A percentile compares a stretch with the other conserved stretches of the same genome.
Evolutionary conservation across 2,329 filamentous ascomycete species (phyloP).

Genomic region (Cadophora luteo-olivacea): DNA sequence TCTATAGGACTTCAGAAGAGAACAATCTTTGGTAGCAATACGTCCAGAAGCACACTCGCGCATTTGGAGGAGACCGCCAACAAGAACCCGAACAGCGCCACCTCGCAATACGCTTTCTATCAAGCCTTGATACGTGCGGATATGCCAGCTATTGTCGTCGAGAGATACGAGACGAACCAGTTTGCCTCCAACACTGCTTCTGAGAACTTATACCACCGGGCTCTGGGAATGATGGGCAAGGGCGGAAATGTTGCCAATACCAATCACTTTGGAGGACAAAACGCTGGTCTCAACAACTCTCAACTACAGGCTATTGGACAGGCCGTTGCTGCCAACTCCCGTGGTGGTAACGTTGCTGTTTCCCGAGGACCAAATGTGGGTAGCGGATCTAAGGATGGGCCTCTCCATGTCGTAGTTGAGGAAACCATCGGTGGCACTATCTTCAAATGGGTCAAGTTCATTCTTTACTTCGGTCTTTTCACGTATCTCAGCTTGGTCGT

Average conservation of each 20-base stretch:
- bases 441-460: slow-evolving; percentile 92
- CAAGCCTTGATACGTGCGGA: slow-evolving; percentile 88
- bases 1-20: slow-evolving; percentile 34
- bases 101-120: slow-evolving; percentile 93
- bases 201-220: slow-evolving; percentile 81
- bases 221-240: slow-evolving; percentile 68
- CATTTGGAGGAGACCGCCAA: slow-evolving; percentile 92
- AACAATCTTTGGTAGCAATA: slow-evolving; percentile 38
- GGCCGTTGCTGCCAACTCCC: slow-evolving; percentile 75
- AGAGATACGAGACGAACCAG: slow-evolving; percentile 84
- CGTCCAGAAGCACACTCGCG: slow-evolving; percentile 71
- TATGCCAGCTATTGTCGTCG: slow-evolving; percentile 90
- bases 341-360: slow-evolving; percentile 67
- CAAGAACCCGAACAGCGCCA: slow-evolving; percentile 85
- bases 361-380: slow-evolving; percentile 55
- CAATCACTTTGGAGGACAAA: slow-evolving; percentile 32
- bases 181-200: slow-evolving; percentile 82
- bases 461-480: slow-evolving; percentile 78
- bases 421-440: slow-evolving; percentile 80
- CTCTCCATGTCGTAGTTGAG: slow-evolving; percentile 95
- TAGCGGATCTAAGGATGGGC: slow-evolving; percentile 78
- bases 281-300: slow-evolving; percentile 57
- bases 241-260: slow-evolving; percentile 32
- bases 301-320: slow-evolving; percentile 82
- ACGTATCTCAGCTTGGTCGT: slow-evolving; percentile 81